These are phyloP conservation scores for Infundibulicybe gibba DNA, from an alignment of 768 basidiomycete species.

Conservation along the genomic window DNA sequence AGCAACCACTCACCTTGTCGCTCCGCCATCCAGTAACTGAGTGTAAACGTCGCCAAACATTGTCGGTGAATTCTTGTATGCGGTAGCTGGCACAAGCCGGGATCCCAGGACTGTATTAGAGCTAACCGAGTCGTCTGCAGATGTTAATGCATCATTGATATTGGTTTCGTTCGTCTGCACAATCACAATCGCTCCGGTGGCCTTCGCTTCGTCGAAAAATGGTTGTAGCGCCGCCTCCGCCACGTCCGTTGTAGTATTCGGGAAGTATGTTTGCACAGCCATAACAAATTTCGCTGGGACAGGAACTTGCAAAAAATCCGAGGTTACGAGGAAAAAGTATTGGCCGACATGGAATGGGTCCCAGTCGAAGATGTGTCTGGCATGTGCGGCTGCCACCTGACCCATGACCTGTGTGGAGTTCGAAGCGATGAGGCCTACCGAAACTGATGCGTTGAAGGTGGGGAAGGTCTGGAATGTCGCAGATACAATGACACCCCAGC, in stretches of 20 bases:
- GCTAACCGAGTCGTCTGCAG: conserved; percentile 11
- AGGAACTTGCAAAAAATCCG: neutral
- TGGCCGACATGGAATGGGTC: conserved; percentile 24
- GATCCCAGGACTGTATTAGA: conserved; percentile 11
- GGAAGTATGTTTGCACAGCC: conserved; percentile 13
- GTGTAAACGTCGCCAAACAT: conserved; percentile 16
- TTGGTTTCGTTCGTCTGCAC: neutral
- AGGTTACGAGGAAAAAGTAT: conserved; percentile 17
- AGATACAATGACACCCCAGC: conserved; percentile 33
- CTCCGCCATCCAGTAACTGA: conserved; percentile 14
- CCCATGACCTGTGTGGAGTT: conserved; percentile 13
- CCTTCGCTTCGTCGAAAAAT: conserved; percentile 12
- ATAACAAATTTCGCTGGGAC: neutral
- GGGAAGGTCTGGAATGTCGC: conserved; percentile 30
- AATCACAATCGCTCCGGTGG: conserved; percentile 10
- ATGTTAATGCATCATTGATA: conserved; percentile 12
- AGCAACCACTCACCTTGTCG: conserved; percentile 3
- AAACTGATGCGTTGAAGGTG: conserved; percentile 23
- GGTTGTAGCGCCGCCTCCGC: conserved; percentile 14
- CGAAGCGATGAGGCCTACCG: conserved; percentile 11
- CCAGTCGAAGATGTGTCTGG: conserved; percentile 31
- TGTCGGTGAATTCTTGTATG: conserved; percentile 10
- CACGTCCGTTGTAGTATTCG: conserved; percentile 10
- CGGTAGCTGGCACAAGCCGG: conserved; percentile 10
- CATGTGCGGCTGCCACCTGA: conserved; percentile 22